These are phyloP conservation scores for Tephrocybe rancida DNA, from an alignment of 768 basidiomycete genomes.

Conservation along the genomic window DNA sequence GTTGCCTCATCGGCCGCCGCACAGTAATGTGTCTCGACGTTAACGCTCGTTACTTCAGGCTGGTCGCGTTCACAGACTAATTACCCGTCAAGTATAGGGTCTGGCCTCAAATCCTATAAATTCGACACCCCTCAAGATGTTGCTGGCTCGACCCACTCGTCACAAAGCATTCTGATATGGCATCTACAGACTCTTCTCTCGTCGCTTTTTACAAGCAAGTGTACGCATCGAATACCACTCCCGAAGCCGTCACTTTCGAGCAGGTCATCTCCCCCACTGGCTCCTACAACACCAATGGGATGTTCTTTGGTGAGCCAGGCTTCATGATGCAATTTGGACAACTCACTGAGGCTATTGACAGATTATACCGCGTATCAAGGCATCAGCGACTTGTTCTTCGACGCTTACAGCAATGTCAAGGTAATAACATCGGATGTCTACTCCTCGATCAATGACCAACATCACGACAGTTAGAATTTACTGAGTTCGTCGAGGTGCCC, in stretches of 20 bases:
- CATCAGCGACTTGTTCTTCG: constrained; percentile 3
- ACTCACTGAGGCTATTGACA: background rate
- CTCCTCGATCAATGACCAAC: background rate
- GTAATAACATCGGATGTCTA: background rate
- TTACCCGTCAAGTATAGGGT: no score
- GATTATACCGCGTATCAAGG: constrained; percentile 1
- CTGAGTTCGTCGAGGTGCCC: constrained; percentile 3
- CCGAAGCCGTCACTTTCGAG: constrained; percentile 6
- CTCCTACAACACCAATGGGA: constrained; percentile 7
- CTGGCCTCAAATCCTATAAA: background rate
- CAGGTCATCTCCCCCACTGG: constrained; percentile 8
- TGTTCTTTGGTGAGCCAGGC: background rate
- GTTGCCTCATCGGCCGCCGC: no score
- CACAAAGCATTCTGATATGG: background rate
- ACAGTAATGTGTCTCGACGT: no score
- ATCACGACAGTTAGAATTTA: background rate
- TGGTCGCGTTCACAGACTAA: no score
- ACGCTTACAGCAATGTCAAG: constrained; percentile 2
- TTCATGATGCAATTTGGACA: background rate
- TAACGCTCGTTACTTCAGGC: no score
- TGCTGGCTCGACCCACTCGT: background rate
- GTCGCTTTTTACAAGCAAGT: constrained; percentile 8
- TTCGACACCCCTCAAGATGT: background rate
- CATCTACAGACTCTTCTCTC: background rate
- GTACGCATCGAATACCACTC: constrained; percentile 4